Evolutionary conservation across 1,139 yeast species (phyloP), one percentile per base, ranked within the genome.

Genomic region (Blastobotrys capitulatus): DNA sequence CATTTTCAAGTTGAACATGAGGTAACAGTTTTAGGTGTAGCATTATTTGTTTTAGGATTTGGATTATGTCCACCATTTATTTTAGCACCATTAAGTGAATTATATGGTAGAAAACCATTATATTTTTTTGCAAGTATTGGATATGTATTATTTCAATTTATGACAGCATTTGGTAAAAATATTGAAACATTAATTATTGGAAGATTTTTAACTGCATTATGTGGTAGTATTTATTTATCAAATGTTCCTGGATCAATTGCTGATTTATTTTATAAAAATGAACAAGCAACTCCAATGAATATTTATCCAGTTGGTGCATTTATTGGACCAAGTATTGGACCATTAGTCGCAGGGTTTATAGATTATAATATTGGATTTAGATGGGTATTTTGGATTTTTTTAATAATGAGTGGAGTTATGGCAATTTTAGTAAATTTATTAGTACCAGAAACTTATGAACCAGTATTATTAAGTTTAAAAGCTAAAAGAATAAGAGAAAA

Each of bases 231-330:
- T 8, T 86, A 86, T 44, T 72, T 86, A 57, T 76, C 87, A 34
- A 86, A 83, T 52, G 86, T 86, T n/a, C 87, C 87, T 44, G 94
- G 92, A 16, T 75, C 88, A 7, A 68, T 85, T 42, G 79, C 84
- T 46, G 95, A 85, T 63, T 70, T 84, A 45, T 78, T 76, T 55
- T 79, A 77, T 46, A 75, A 74, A 48, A 70, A 73, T 48, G 74
- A 82, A 20, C 73, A 86, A 55, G 85, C 86, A 10, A 71, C 81
- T 42, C 89, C 92, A 3, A 78, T 85, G 74, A 80, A 86, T 9
- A 69, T 84, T 38, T 83, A 79, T 62, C 77, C 87, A n/a, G 72
- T 83, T 51, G 77, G 86, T 20, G 89, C 92, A 1, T 83, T 85
- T 60, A 67, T 83, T 12, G 95, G 92, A 1, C 94, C 95, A 0